These are phyloP conservation scores for Fagus sylvatica DNA, from an alignment of 306 rosid genomes.

Conservation along the genomic window DNA sequence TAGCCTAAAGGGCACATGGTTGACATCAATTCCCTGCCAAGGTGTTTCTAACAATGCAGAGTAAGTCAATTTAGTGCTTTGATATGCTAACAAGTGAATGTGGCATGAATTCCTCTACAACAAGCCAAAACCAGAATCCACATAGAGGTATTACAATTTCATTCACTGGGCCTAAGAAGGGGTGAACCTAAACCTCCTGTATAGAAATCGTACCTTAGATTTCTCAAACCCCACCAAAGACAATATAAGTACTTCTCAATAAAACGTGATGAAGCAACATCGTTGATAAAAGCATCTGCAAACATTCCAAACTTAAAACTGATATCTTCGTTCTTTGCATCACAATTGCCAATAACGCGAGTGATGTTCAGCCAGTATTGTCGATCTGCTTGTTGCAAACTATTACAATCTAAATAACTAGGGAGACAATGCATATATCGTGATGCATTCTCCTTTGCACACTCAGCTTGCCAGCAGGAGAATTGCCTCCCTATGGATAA, in stretches of 20 bases:
- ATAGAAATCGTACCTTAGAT: slow-evolving; percentile 55
- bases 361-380: slow-evolving; percentile 70
- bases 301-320: slow-evolving; percentile 79
- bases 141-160: too few species aligned
- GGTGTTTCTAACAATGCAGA: too few species aligned
- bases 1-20: too few species aligned
- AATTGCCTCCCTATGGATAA: slow-evolving; percentile 77
- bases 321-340: slow-evolving; percentile 39
- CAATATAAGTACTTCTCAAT: slow-evolving; percentile 67
- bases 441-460: slow-evolving; percentile 44
- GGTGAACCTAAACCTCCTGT: not conserved
- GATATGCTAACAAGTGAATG: too few species aligned
- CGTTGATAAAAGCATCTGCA: slow-evolving; percentile 65
- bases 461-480: slow-evolving; percentile 64
- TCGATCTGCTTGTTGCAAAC: slow-evolving; percentile 43
- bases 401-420: slow-evolving; percentile 62
- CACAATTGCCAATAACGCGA: slow-evolving; percentile 40
- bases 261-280: slow-evolving; percentile 58
- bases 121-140: too few species aligned
- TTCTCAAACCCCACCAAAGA: slow-evolving; percentile 83
- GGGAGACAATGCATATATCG: slow-evolving; percentile 48
- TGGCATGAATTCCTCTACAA: too few species aligned
- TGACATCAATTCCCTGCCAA: too few species aligned
- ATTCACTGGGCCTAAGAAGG: too few species aligned
- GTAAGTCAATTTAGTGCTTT: too few species aligned